A percentile compares a stretch with the other conserved stretches of the same genome.
Evolutionary conservation across 139 green algal genomes (phyloP).

Genomic region (Pedinophyceae sp.): DNA sequence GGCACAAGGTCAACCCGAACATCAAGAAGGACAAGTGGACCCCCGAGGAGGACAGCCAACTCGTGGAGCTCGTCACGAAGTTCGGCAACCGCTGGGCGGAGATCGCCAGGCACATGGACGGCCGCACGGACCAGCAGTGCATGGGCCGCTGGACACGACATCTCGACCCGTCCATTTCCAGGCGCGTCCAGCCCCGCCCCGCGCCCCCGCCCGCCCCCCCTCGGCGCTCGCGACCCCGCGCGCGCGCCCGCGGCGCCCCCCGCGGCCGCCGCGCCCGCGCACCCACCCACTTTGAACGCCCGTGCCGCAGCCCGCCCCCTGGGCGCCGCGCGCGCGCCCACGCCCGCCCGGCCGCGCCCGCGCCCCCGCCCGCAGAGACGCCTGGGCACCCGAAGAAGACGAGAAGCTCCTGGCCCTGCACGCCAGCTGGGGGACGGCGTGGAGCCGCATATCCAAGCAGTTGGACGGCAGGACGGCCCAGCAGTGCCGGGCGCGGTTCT

Average conservation of each 20-base stretch:
- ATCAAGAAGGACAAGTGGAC: conserved; percentile 66
- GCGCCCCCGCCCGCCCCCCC: too few species aligned
- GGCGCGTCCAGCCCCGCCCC: too few species aligned
- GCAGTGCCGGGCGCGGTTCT: conserved; percentile 62
- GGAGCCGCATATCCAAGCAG: conserved; percentile 38
- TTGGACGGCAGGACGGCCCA: conserved; percentile 52
- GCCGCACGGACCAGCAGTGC: conserved; percentile 77
- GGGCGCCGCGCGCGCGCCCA: too few species aligned
- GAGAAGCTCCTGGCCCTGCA: conserved; percentile 28
- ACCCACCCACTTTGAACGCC: too few species aligned
- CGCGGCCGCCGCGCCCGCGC: too few species aligned
- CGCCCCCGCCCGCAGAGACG: conserved; percentile 5
- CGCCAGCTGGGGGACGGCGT: conserved; percentile 22
- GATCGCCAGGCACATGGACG: conserved; percentile 44
- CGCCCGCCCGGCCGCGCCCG: too few species aligned
- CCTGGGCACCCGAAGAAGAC: conserved; percentile 48
- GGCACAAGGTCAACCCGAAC: conserved; percentile 72
- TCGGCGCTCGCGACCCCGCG: too few species aligned
- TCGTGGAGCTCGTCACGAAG: conserved; percentile 34
- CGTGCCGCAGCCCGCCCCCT: too few species aligned
- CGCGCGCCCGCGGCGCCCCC: too few species aligned
- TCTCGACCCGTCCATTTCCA: conserved; percentile 56
- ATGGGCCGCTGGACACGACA: conserved; percentile 71
- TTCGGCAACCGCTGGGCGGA: conserved; percentile 49
- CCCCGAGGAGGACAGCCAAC: conserved; percentile 35